Conservation (phyloP, 371 early-diverging fungal genomes). For the Capillidium heterosporum region DNA sequence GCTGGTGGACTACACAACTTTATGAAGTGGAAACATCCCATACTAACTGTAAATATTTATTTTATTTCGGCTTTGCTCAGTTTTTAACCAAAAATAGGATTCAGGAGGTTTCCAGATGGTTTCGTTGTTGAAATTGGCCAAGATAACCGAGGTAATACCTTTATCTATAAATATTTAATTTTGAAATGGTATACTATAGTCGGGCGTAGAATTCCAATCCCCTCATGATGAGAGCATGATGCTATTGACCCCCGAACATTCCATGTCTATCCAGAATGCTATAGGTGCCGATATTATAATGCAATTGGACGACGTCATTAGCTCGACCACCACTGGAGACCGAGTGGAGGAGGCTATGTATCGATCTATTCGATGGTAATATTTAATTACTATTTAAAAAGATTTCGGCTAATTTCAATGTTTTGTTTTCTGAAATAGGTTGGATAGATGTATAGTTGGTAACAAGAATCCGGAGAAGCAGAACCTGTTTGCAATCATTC, state of each 20-base stretch:
- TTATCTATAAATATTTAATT: background rate
- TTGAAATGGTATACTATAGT: slow-evolving; percentile 11
- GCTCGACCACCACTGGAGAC: slow-evolving; percentile 61
- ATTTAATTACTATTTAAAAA: background rate
- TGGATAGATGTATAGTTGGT: slow-evolving; percentile 80
- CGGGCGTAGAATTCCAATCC: slow-evolving; percentile 81
- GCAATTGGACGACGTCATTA: slow-evolving; percentile 95
- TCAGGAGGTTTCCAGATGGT: slow-evolving; percentile 96
- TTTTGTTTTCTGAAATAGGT: slow-evolving; percentile 9
- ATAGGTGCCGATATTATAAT: slow-evolving; percentile 95
- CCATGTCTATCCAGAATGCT: slow-evolving; percentile 80
- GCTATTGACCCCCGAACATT: slow-evolving; percentile 90
- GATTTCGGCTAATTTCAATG: background rate
- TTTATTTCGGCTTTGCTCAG: background rate
- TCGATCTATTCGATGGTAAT: slow-evolving; percentile 77
- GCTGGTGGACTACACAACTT: slow-evolving; percentile 73
- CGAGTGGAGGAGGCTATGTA: slow-evolving; percentile 87
- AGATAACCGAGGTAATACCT: slow-evolving; percentile 51
- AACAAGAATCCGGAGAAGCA: slow-evolving; percentile 56
- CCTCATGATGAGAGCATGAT: slow-evolving; percentile 66
- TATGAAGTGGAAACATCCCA: slow-evolving; percentile 70
- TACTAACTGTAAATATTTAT: slow-evolving; percentile 46
- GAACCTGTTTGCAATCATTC: slow-evolving; percentile 90
- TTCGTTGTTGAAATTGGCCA: slow-evolving; percentile 61
- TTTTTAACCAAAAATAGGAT: slow-evolving; percentile 22